Conservation (phyloP, 2,329 filamentous ascomycete genomes). For the Colletotrichum trifolii region DNA sequence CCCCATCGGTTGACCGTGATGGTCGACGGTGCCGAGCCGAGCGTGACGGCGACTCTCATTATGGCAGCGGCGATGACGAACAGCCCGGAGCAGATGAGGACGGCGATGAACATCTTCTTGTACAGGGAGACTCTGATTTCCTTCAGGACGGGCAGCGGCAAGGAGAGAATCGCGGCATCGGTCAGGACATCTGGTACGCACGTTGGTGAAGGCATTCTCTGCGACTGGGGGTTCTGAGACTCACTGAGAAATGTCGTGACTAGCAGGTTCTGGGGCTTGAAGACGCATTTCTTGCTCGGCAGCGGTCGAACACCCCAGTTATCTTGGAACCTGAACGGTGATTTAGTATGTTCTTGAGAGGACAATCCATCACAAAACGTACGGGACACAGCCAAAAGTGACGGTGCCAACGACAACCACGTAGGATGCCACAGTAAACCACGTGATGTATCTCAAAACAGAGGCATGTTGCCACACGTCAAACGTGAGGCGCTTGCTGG, state of each 20-base stretch:
- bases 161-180: conserved; percentile 20
- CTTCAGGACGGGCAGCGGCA: conserved; percentile 15
- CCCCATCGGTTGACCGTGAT: conserved; percentile 29
- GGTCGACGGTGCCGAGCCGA: conserved; percentile 25
- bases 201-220: not conserved
- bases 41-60: conserved; percentile 21
- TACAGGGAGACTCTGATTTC: conserved; percentile 21
- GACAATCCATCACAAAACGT: not conserved
- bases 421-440: conserved; percentile 19
- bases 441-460: conserved; percentile 16
- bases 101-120: conserved; percentile 26
- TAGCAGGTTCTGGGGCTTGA: conserved; percentile 39
- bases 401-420: conserved; percentile 24
- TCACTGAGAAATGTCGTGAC: conserved; percentile 38
- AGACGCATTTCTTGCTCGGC: conserved; percentile 36
- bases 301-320: conserved; percentile 27
- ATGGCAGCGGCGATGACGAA: conserved; percentile 30
- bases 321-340: not conserved
- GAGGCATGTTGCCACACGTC: conserved; percentile 40
- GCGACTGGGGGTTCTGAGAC: not conserved
- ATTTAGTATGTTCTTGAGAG: too few relatives aligned
- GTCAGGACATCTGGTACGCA: conserved; percentile 7
- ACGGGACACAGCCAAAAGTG: conserved; percentile 26
- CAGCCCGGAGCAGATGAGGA: conserved; percentile 19
- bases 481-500: conserved; percentile 42